Evolutionary conservation across 495 filamentous ascomycete genomes (phyloP), one percentile per base, ranked within the genome.

Genomic region (Penicillium cataractarum): DNA sequence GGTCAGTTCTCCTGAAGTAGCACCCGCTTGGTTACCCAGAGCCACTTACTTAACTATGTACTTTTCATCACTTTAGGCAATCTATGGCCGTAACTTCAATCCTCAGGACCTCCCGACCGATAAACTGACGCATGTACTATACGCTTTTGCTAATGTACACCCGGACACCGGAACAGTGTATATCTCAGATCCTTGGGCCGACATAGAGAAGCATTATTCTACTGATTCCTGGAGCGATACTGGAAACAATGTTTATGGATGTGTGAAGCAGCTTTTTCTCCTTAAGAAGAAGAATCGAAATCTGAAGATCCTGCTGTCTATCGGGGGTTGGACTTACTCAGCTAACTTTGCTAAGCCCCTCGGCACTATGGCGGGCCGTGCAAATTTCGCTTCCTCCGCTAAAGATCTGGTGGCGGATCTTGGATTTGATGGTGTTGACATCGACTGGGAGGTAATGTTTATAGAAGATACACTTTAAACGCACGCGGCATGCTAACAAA

Each of bases 101-200:
- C 90, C 91, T 1, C 88, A 93, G 58, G 83, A 93, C 66, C 82
- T 97, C 12, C 89, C 91, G 2, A 83, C 82, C 7, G 82, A 89
- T 22, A 86, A 89, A 39, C 80, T 97, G n/a, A 97, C 92, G 0
- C 92, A 97, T 71, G 78, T 96, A 15, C 83, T 96, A 31, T 97
- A 95, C 68, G 83, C 91, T 24, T 95, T 95, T 72, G 89, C 88
- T 54, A 89, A 92, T 65, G 80, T 92, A 50, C 80, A 74, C 12
- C 70, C 84, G 0, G 80, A 86, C 2, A 80, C 71, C 42, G 91
- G 91, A 17, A 83, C 88, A 64, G 90, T 93, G 58, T 87, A 83
- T 15, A 84, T 96, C 17, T 89, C 87, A 42, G 92, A 96, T 62
- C 89, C 89, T 3, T 95, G 92, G 74, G 84, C 87, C 59, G 89